These are phyloP conservation scores for Penicillium capsulatum DNA, from an alignment of 2,329 filamentous ascomycete genomes.

Conservation along the genomic window DNA sequence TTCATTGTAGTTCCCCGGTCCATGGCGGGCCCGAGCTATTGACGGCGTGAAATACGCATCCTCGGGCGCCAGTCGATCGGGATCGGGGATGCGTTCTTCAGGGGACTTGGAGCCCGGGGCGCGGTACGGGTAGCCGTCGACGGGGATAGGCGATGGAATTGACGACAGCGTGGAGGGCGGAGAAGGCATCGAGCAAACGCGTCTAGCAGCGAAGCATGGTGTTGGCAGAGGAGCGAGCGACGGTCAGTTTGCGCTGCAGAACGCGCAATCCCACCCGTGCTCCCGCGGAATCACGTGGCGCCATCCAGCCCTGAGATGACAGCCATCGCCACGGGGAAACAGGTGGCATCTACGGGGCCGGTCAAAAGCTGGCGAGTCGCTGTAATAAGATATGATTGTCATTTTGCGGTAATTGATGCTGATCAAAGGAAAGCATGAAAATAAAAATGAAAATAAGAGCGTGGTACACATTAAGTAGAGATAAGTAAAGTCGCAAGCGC, in stretches of 20 bases:
- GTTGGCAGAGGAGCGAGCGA: slow-evolving; percentile 9
- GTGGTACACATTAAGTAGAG: too few species aligned
- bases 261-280: slow-evolving; percentile 16
- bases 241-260: slow-evolving; percentile 5
- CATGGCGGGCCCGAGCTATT: slow-evolving; percentile 52
- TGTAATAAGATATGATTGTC: too few species aligned
- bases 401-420: too few species aligned
- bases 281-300: slow-evolving; percentile 11
- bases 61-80: slow-evolving; percentile 72
- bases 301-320: too few species aligned
- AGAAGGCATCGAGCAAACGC: slow-evolving; percentile 32
- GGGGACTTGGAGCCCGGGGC: slow-evolving; percentile 35
- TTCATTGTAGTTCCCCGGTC: slow-evolving; percentile 38
- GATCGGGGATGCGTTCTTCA: slow-evolving; percentile 49
- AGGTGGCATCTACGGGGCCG: background rate
- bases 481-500: too few species aligned
- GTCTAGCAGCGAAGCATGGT: slow-evolving; percentile 30
- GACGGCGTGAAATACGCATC: slow-evolving; percentile 69
- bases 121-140: slow-evolving; percentile 46
- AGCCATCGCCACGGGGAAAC: background rate
- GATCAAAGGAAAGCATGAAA: too few species aligned
- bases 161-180: slow-evolving; percentile 33
- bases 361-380: too few species aligned
- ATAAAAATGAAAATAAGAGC: too few species aligned
- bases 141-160: slow-evolving; percentile 43